Base-by-base conservation (phyloP, 768 basidiomycete species). In the Naganishia friedmannii region DNA sequence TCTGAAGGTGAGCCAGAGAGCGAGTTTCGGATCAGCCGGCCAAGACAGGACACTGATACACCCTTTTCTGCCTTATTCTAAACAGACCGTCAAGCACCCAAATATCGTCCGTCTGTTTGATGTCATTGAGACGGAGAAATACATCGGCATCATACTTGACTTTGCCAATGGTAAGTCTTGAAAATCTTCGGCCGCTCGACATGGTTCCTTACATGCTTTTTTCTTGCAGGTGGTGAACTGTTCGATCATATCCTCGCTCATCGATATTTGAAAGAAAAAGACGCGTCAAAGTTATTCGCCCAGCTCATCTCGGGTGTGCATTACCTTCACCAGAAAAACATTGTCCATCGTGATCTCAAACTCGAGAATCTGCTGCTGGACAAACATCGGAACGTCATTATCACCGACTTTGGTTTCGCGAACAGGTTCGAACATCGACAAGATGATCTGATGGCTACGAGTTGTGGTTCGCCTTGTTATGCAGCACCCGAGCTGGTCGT, bases 201-300 rank as follows among this genome's bases (percentile, higher is more conserved):
- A 0, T 92, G 92, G 69, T 66, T 34, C 23, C 66, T 48, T 67
- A 69, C 54, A 28, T 54, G n/a, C 13, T 17, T 23, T 0, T 23
- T 19, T 34, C 28, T 8, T 1, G 17, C 71, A 83, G 83, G 83
- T 66, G 96, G 96, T 68, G 96, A 99, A 80, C 88, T 99, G 26
- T 98, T 99, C 82, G 96, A 99, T 82, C 92, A 97, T 82, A 99
- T 99, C 79, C 87, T 98, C 65, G 95, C 95, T 23, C 96, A 97
- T 79, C 90, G 93, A 51, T 96, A 95, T 81, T 88, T 99, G 75
- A 89, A 90, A 74, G 96, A 98, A 81, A 87, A 87, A 73, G 93
- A 97, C 77, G 96, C 96, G 0, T 88, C 91, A 73, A 93, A 90
- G 80, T 89, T 99, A 48, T 99, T 99, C 80, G 92, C 92, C 21